phyloP scores from a whole-genome alignment of 208 protist species.

The Wallacemonas rigidus region DNA sequence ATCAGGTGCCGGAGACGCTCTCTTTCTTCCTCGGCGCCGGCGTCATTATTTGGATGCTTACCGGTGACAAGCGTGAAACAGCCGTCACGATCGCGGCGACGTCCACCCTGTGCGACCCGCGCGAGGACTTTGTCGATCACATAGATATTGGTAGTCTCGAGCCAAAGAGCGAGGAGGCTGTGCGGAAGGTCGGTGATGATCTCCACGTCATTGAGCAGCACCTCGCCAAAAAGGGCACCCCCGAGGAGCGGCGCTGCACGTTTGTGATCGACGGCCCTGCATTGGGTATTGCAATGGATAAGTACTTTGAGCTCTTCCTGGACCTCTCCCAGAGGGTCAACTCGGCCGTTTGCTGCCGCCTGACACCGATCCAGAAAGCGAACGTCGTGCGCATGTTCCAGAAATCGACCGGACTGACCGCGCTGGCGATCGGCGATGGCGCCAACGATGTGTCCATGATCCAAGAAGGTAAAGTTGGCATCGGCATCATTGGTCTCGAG shows the following conservation, averaged over 20 bases:
- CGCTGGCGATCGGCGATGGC: conserved; percentile 98
- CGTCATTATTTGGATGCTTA: conserved; percentile 97
- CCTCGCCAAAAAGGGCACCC: conserved; percentile 43
- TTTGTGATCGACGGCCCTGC: conserved; percentile 86
- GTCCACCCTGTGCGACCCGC: conserved; percentile 77
- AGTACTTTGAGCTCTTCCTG: conserved; percentile 76
- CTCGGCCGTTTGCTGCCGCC: conserved; percentile 89
- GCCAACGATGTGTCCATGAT: conserved; percentile 99
- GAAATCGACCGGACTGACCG: conserved; percentile 76
- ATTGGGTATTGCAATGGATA: conserved; percentile 67
- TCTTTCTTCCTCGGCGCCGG: conserved; percentile 89
- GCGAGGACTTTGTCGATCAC: conserved; percentile 80
- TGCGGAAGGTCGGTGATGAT: conserved; percentile 62
- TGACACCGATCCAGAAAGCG: conserved; percentile 91
- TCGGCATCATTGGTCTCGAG: conserved; percentile 97
- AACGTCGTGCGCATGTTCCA: conserved; percentile 92
- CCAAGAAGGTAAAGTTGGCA: conserved; percentile 92
- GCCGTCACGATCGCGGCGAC: conserved; percentile 89
- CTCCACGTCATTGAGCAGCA: conserved; percentile 66
- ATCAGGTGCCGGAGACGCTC: conserved; percentile 94
- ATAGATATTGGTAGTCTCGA: conserved; percentile 74
- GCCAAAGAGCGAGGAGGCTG: conserved; percentile 39
- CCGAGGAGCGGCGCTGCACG: conserved; percentile 53
- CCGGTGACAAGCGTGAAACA: conserved; percentile 98
- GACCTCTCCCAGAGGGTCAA: conserved; percentile 73